phyloP scores from a whole-genome alignment of 176 grass and related monocot species.

The Dactylis glomerata region DNA sequence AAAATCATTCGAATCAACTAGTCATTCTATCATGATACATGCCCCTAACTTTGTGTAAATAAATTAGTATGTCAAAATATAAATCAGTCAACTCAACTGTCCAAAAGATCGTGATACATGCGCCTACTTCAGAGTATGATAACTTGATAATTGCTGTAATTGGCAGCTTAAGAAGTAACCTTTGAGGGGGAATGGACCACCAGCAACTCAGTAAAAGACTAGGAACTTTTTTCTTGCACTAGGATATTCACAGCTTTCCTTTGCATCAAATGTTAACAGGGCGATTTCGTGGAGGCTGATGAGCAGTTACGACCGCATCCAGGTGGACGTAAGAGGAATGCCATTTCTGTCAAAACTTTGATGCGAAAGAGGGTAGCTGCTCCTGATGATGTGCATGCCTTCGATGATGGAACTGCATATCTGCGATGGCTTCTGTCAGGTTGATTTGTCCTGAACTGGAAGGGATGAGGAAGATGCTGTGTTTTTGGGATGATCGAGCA shows the following conservation, averaged over 20 bases:
- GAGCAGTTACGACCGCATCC: not conserved
- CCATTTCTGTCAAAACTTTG: slow-evolving; percentile 27
- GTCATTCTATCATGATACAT: too few relatives aligned
- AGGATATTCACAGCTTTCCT: slow-evolving; percentile 4
- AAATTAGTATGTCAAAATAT: too few relatives aligned
- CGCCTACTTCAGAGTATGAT: too few relatives aligned
- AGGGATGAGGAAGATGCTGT: not conserved
- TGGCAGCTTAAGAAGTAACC: too few relatives aligned
- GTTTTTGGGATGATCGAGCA: not conserved
- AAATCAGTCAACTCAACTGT: too few relatives aligned
- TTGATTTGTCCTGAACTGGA: not conserved
- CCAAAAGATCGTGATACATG: too few relatives aligned
- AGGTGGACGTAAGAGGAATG: slow-evolving; percentile 42
- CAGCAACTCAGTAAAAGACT: too few relatives aligned
- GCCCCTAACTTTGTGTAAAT: too few relatives aligned
- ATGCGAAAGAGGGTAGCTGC: slow-evolving; percentile 43
- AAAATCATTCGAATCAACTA: too few relatives aligned
- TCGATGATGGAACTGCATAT: slow-evolving; percentile 35
- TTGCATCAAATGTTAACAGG: slow-evolving; percentile 26
- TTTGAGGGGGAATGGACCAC: too few relatives aligned
- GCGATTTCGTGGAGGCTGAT: slow-evolving; percentile 26
- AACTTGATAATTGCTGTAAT: too few relatives aligned
- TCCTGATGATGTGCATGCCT: slow-evolving; percentile 24
- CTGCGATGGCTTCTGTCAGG: slow-evolving; percentile 46
- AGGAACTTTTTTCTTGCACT: not conserved